These are phyloP conservation scores for Kodamaea fukazawae DNA, from an alignment of 805 yeast species.

Conservation along the genomic window DNA sequence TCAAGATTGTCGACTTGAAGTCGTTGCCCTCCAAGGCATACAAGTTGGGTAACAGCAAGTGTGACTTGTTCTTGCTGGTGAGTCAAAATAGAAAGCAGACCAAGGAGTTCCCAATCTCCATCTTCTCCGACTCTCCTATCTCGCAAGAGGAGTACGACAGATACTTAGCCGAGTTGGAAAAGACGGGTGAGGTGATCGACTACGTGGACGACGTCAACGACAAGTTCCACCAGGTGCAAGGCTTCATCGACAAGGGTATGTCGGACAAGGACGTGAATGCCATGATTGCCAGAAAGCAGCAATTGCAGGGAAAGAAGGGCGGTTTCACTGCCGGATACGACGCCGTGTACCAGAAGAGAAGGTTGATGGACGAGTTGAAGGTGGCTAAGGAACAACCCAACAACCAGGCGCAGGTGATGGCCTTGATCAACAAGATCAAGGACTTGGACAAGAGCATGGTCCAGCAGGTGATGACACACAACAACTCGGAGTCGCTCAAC, in stretches of 20 bases:
- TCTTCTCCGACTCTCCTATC: slow-evolving; percentile 75
- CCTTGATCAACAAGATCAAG: slow-evolving; percentile 35
- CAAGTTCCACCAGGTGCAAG: slow-evolving; percentile 60
- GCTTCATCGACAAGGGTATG: slow-evolving; percentile 62
- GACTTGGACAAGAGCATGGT: slow-evolving; percentile 47
- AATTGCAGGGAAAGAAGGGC: slow-evolving; percentile 35
- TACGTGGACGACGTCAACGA: slow-evolving; percentile 59
- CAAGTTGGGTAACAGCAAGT: slow-evolving; percentile 39
- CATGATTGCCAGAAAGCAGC: slow-evolving; percentile 71
- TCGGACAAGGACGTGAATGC: slow-evolving; percentile 73
- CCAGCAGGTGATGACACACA: slow-evolving; percentile 33
- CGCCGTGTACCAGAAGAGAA: slow-evolving; percentile 72
- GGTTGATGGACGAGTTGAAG: slow-evolving; percentile 67
- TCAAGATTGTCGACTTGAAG: slow-evolving; percentile 67
- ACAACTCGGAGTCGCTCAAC: slow-evolving; percentile 38
- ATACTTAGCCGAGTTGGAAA: slow-evolving; percentile 59
- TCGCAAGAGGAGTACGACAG: slow-evolving; percentile 68
- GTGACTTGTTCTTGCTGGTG: slow-evolving; percentile 59
- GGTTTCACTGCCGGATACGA: slow-evolving; percentile 40
- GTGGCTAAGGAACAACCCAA: slow-evolving; percentile 62
- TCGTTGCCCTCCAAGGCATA: slow-evolving; percentile 42
- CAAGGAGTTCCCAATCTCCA: slow-evolving; percentile 72
- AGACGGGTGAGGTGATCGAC: slow-evolving; percentile 58
- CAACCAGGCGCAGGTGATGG: slow-evolving; percentile 31
- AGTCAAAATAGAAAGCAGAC: slow-evolving; percentile 77